Percentiles rank a stretch among this genome's conserved stretches.
Conservation (phyloP, 2,329 filamentous ascomycete genomes). For the Colletotrichum lentis region DNA sequence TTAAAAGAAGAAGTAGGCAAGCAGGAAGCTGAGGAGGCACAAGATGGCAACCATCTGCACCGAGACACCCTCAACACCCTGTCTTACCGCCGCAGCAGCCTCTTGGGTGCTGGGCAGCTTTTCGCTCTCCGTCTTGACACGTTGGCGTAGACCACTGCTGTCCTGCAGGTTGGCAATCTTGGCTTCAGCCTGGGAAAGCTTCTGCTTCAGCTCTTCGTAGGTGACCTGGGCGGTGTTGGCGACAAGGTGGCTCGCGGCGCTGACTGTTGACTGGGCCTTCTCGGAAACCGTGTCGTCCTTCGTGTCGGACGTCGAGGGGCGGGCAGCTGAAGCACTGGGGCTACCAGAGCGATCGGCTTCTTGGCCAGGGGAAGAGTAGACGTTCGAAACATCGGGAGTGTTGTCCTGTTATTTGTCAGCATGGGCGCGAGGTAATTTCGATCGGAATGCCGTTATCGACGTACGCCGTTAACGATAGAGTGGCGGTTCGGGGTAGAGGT, state of each 20-base stretch:
- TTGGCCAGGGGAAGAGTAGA: slow-evolving; percentile 56
- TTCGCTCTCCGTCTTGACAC: slow-evolving; percentile 64
- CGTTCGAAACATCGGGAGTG: slow-evolving; percentile 56
- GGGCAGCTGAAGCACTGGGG: slow-evolving; percentile 41
- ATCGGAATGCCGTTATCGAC: slow-evolving; percentile 1
- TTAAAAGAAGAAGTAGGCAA: slow-evolving; percentile 97
- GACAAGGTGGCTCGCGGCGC: slow-evolving; percentile 58
- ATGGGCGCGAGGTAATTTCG: not conserved
- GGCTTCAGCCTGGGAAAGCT: slow-evolving; percentile 78
- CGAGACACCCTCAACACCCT: slow-evolving; percentile 77
- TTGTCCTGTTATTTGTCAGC: slow-evolving; percentile 46
- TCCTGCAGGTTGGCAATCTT: slow-evolving; percentile 74
- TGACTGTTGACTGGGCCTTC: slow-evolving; percentile 46
- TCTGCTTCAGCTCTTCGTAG: slow-evolving; percentile 71
- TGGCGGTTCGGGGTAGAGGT: slow-evolving; percentile 54
- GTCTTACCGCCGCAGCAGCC: slow-evolving; percentile 63
- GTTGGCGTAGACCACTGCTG: slow-evolving; percentile 79
- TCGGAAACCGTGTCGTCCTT: slow-evolving; percentile 45
- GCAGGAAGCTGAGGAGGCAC: slow-evolving; percentile 88
- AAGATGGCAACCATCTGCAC: slow-evolving; percentile 84
- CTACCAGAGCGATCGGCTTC: slow-evolving; percentile 44
- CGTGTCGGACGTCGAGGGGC: slow-evolving; percentile 47
- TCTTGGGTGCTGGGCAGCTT: slow-evolving; percentile 57
- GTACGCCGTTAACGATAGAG: slow-evolving; percentile 48
- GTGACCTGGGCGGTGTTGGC: slow-evolving; percentile 54